Conservation (phyloP, 139 green algal species). For the Chlamydomonas schloesseri region DNA sequence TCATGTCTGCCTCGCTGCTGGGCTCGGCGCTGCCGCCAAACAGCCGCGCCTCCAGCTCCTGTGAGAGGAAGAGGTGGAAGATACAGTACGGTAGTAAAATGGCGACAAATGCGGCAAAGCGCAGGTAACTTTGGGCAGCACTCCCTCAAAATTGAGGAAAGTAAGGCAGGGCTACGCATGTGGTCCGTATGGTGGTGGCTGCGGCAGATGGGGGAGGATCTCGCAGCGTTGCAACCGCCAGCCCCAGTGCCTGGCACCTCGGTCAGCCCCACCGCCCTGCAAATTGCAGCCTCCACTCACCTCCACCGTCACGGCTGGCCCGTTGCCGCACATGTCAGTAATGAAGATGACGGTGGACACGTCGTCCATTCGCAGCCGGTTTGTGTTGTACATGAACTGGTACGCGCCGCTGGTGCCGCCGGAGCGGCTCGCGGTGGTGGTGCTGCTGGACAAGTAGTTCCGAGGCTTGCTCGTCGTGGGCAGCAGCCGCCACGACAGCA, state of each 20-base stretch:
- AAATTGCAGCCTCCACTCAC: background rate
- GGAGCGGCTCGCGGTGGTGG: background rate
- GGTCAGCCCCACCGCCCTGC: no score
- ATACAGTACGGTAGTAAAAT: background rate
- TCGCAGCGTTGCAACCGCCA: no score
- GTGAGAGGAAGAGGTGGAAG: background rate
- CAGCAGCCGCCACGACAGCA: background rate
- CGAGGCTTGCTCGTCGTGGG: background rate
- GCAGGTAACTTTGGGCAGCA: no score
- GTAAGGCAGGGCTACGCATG: no score
- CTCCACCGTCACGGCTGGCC: background rate
- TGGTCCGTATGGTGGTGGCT: no score
- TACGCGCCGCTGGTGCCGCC: background rate
- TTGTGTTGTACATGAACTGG: background rate
- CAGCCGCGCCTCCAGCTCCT: conserved; percentile 4
- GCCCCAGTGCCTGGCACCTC: no score
- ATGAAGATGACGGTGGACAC: conserved; percentile 40
- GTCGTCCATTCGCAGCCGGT: conserved; percentile 28
- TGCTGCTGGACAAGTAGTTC: no score
- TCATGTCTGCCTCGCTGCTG: background rate
- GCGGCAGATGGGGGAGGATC: no score
- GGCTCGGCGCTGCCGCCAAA: background rate
- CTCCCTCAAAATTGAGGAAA: no score
- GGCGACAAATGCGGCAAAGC: no score
- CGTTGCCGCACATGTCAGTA: conserved; percentile 12